Evolutionary conservation across 164 flowering plant species (phyloP).

Genomic region (Stephania japonica): DNA sequence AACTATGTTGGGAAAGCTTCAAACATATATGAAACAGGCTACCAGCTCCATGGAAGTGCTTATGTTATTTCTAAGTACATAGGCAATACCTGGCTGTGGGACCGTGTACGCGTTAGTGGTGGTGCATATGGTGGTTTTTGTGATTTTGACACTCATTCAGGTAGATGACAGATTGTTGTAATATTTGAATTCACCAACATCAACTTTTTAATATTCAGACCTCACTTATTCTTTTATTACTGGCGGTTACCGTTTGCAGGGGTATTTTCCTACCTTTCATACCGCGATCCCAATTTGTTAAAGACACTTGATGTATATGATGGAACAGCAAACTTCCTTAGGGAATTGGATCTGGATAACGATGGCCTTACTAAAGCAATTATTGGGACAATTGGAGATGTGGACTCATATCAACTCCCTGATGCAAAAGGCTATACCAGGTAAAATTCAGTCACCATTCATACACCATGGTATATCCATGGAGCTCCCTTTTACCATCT

Average conservation of each 20-base stretch:
- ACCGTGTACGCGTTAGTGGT: slow-evolving; percentile 96
- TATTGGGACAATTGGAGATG: slow-evolving; percentile 97
- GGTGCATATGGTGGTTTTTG: slow-evolving; percentile 99
- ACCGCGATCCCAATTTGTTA: slow-evolving; percentile 92
- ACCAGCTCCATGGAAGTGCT: slow-evolving; percentile 88
- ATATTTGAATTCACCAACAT: neutral
- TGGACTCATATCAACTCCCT: slow-evolving; percentile 92
- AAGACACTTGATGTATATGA: slow-evolving; percentile 94
- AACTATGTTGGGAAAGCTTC: slow-evolving; percentile 99
- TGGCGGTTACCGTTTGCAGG: slow-evolving; percentile 36
- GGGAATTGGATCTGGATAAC: slow-evolving; percentile 76
- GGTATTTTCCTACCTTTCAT: slow-evolving; percentile 86
- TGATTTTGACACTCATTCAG: slow-evolving; percentile 93
- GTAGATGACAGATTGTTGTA: slow-evolving; percentile 22
- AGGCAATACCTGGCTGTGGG: slow-evolving; percentile 98
- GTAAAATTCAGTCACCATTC: slow-evolving; percentile 28
- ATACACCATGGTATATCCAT: neutral
- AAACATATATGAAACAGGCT: slow-evolving; percentile 76
- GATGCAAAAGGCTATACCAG: slow-evolving; percentile 99
- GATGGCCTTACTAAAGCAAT: slow-evolving; percentile 93
- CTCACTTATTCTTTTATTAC: slow-evolving; percentile 8
- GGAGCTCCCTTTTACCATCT: neutral
- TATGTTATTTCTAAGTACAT: slow-evolving; percentile 92
- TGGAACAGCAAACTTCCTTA: slow-evolving; percentile 71
- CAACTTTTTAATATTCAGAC: neutral